These are phyloP conservation scores for Podaxis mareebaensis DNA, from an alignment of 768 basidiomycete genomes.

Conservation along the genomic window DNA sequence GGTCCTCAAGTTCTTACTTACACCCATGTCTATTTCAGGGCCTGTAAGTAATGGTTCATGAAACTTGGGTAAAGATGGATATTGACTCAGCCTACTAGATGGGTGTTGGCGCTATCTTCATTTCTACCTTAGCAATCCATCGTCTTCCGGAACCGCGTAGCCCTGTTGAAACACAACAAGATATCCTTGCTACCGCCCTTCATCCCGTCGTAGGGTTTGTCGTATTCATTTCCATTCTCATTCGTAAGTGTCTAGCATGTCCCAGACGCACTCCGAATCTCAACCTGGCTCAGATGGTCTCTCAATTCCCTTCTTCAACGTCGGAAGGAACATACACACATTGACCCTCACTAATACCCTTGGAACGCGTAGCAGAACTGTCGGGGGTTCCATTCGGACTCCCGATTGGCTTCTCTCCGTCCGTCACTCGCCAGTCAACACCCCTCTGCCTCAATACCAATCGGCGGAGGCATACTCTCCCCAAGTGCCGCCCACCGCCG, in stretches of 20 bases:
- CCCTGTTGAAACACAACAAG: constrained; percentile 68
- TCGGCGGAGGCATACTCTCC: background rate
- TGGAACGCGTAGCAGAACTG: background rate
- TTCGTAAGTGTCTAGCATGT: constrained; percentile 50
- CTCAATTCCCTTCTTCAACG: constrained; percentile 67
- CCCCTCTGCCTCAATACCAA: constrained; percentile 11
- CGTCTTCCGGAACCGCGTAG: constrained; percentile 55
- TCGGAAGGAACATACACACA: constrained; percentile 47
- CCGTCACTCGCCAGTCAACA: constrained; percentile 11
- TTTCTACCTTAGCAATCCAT: constrained; percentile 70
- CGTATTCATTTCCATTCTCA: constrained; percentile 83
- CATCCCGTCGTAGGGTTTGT: constrained; percentile 88
- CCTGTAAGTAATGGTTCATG: constrained; percentile 42
- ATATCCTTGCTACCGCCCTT: constrained; percentile 69
- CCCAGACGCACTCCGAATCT: background rate
- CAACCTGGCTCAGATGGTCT: constrained; percentile 50
- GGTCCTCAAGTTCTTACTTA: background rate
- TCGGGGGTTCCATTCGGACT: constrained; percentile 31
- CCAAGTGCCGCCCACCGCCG: background rate
- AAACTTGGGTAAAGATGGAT: background rate
- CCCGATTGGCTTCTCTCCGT: constrained; percentile 48
- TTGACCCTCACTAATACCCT: constrained; percentile 44
- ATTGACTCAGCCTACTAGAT: constrained; percentile 46
- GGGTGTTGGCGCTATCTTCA: constrained; percentile 92
- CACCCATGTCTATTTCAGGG: constrained; percentile 32